Evolutionary conservation across 83 land plant genomes (phyloP).

Genomic region (Diphasiastrum complanatum): DNA sequence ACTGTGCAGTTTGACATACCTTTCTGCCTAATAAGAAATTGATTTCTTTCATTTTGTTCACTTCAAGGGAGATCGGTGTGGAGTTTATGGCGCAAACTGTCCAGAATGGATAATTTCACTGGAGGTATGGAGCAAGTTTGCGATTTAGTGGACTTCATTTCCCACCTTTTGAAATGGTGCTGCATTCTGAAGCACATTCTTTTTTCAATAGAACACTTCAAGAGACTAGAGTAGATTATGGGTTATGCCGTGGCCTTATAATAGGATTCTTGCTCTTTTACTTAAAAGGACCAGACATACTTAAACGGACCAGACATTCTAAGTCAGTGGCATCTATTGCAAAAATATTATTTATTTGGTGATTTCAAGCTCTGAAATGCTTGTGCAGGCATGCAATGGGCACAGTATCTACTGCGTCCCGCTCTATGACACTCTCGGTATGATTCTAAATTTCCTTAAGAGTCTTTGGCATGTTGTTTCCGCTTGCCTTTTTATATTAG

Average conservation of each 20-base stretch:
- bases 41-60: neutral
- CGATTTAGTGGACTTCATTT: too few species aligned
- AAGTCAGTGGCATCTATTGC: too few species aligned
- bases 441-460: neutral
- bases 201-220: too few species aligned
- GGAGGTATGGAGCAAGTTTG: constrained; percentile 49
- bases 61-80: constrained; percentile 50
- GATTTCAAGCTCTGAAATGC: constrained; percentile 6
- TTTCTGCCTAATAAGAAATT: too few species aligned
- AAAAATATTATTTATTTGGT: neutral
- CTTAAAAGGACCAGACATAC: too few species aligned
- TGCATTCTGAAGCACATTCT: too few species aligned
- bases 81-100: constrained; percentile 88
- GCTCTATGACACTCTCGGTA: constrained; percentile 92
- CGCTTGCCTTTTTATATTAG: constrained; percentile 1
- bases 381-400: constrained; percentile 75
- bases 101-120: constrained; percentile 87
- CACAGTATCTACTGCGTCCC: constrained; percentile 84
- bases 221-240: too few species aligned
- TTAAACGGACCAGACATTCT: too few species aligned
- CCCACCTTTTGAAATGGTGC: too few species aligned
- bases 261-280: too few species aligned
- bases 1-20: too few species aligned
- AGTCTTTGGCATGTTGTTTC: neutral
- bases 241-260: too few species aligned